These are phyloP conservation scores for Saccharomycodes ludwigii DNA, from an alignment of 805 yeast genomes.

Conservation along the genomic window DNA sequence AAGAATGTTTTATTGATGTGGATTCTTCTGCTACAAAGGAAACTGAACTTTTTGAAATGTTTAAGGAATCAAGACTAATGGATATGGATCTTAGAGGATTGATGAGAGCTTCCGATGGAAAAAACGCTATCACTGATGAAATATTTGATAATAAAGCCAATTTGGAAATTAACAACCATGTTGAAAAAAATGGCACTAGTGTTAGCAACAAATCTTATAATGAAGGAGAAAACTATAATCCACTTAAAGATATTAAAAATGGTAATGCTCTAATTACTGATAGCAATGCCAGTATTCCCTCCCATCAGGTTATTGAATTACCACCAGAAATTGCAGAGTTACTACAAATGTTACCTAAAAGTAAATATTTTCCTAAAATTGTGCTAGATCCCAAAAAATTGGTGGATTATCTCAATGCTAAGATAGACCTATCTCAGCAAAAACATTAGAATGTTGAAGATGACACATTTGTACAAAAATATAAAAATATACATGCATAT, in stretches of 20 bases:
- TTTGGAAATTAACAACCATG: conserved; percentile 15
- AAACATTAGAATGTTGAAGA: no score
- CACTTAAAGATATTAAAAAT: conserved; percentile 2
- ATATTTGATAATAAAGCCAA: conserved; percentile 25
- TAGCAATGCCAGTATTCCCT: background rate
- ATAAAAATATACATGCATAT: no score
- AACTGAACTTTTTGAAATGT: conserved; percentile 7
- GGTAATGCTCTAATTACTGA: background rate
- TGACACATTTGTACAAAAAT: no score
- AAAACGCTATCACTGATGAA: no score
- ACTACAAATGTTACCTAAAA: conserved; percentile 20
- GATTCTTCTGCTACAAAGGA: conserved; percentile 6
- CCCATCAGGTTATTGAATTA: conserved; percentile 7
- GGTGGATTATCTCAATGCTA: conserved; percentile 18
- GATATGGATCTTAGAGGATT: no score
- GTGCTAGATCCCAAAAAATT: conserved; percentile 20
- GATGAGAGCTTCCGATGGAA: no score
- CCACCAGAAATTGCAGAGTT: conserved; percentile 18
- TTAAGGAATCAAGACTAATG: conserved; percentile 3
- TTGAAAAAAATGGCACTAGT: background rate
- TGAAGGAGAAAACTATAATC: background rate
- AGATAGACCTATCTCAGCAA: no score
- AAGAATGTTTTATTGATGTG: conserved; percentile 55
- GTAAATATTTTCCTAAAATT: conserved; percentile 22
- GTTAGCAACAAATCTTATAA: background rate